A percentile compares a stretch with the other conserved stretches of the same genome.
These are phyloP conservation scores for Diversispora eburnea DNA, from an alignment of 192 early-diverging fungal species.

Conservation along the genomic window DNA sequence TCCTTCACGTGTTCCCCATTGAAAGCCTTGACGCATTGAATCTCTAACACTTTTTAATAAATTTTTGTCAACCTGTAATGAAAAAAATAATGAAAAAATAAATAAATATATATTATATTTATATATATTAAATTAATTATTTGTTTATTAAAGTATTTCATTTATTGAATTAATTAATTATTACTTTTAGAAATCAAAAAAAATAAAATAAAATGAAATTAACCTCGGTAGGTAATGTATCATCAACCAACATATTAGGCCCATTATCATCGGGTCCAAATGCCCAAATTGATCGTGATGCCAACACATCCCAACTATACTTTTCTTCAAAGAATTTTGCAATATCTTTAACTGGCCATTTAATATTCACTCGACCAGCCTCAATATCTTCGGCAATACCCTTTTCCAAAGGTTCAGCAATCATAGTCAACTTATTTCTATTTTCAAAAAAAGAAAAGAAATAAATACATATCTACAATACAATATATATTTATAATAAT, in stretches of 20 bases:
- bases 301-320: conserved; percentile 93
- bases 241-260: conserved; percentile 91
- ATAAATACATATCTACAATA: background rate
- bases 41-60: conserved; percentile 76
- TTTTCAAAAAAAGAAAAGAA: background rate
- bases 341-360: conserved; percentile 71
- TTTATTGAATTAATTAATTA: too few species aligned
- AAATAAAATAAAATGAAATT: too few species aligned
- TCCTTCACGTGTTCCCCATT: conserved; percentile 95
- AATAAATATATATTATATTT: background rate
- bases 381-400: conserved; percentile 94
- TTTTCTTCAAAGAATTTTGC: conserved; percentile 79
- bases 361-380: conserved; percentile 60
- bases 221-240: conserved; percentile 85
- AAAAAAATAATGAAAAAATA: background rate
- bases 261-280: conserved; percentile 93
- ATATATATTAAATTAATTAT: background rate
- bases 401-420: conserved; percentile 90
- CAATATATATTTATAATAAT: background rate
- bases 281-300: conserved; percentile 93
- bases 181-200: too few species aligned
- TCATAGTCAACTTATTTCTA: conserved; percentile 94
- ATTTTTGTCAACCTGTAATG: conserved; percentile 67
- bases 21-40: conserved; percentile 91
- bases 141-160: too few species aligned